Conservation (phyloP, 108 stramenopile species). For the Pseudonitzschia pungens region DNA sequence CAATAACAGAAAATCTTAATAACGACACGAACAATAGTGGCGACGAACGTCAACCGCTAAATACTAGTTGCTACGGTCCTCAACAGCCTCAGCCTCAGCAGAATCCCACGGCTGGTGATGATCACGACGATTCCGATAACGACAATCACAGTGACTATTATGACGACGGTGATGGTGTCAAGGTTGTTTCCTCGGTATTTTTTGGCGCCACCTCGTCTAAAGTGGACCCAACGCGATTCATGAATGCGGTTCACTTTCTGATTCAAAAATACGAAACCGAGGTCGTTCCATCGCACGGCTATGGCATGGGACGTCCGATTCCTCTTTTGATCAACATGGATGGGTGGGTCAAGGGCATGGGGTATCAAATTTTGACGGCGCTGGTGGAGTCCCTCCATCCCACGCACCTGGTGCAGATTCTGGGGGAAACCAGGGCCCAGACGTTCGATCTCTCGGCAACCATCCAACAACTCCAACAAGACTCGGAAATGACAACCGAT, state of each 20-base stretch:
- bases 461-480: constrained; percentile 23
- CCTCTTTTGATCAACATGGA: constrained; percentile 91
- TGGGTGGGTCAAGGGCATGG: constrained; percentile 93
- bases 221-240: constrained; percentile 70
- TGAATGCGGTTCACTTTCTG: constrained; percentile 49
- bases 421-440: constrained; percentile 61
- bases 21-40: constrained; percentile 17
- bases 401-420: constrained; percentile 81
- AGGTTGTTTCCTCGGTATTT: constrained; percentile 53
- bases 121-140: not conserved
- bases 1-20: not conserved
- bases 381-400: constrained; percentile 56
- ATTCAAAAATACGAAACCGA: constrained; percentile 45
- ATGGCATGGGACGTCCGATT: constrained; percentile 14
- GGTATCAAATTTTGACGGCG: constrained; percentile 75
- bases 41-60: not conserved
- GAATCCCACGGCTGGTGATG: not conserved
- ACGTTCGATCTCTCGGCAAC: constrained; percentile 57
- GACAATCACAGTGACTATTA: not conserved
- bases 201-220: constrained; percentile 77
- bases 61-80: not conserved
- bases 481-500: constrained; percentile 24
- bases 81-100: not conserved
- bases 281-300: not conserved
- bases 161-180: not conserved